Conservation (phyloP, 2,329 filamentous ascomycete species). For the Paecilomyces sp. region DNA sequence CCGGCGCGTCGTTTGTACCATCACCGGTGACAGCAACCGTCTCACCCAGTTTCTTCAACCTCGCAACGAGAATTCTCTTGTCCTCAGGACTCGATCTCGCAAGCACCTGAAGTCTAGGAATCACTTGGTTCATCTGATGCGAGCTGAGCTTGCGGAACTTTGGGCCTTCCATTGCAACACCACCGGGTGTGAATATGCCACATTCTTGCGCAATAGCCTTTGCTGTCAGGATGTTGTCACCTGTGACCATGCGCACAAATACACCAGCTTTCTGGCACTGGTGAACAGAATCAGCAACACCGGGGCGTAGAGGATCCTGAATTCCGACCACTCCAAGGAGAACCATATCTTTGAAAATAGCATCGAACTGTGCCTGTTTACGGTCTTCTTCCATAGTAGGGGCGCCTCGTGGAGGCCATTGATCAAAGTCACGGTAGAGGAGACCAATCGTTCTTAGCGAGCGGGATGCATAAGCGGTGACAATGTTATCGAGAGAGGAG, state of each 20-base stretch:
- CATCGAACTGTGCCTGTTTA: slow-evolving; percentile 58
- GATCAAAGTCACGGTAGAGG: slow-evolving; percentile 74
- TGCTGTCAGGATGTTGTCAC: slow-evolving; percentile 73
- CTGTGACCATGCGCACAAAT: slow-evolving; percentile 77
- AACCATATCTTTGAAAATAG: slow-evolving; percentile 60
- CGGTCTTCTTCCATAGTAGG: slow-evolving; percentile 51
- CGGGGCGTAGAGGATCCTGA: slow-evolving; percentile 69
- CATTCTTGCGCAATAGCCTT: slow-evolving; percentile 73
- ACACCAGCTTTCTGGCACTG: slow-evolving; percentile 71
- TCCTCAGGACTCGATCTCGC: slow-evolving; percentile 70
- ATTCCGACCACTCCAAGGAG: slow-evolving; percentile 69
- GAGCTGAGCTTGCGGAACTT: slow-evolving; percentile 66
- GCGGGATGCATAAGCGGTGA: slow-evolving; percentile 68
- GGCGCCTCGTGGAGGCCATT: slow-evolving; percentile 68
- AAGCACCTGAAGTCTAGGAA: slow-evolving; percentile 63
- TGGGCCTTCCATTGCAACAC: slow-evolving; percentile 70
- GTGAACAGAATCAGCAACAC: slow-evolving; percentile 65
- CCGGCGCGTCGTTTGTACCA: slow-evolving; percentile 76
- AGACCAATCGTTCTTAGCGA: slow-evolving; percentile 81
- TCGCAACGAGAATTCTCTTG: slow-evolving; percentile 65
- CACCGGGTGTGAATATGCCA: slow-evolving; percentile 62
- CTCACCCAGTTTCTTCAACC: slow-evolving; percentile 65
- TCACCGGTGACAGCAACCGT: slow-evolving; percentile 79
- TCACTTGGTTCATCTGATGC: slow-evolving; percentile 58
- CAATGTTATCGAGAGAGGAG: slow-evolving; percentile 56